Evolutionary conservation across 2,329 filamentous ascomycete species (phyloP).

Genomic region (Dendryphion nanum): DNA sequence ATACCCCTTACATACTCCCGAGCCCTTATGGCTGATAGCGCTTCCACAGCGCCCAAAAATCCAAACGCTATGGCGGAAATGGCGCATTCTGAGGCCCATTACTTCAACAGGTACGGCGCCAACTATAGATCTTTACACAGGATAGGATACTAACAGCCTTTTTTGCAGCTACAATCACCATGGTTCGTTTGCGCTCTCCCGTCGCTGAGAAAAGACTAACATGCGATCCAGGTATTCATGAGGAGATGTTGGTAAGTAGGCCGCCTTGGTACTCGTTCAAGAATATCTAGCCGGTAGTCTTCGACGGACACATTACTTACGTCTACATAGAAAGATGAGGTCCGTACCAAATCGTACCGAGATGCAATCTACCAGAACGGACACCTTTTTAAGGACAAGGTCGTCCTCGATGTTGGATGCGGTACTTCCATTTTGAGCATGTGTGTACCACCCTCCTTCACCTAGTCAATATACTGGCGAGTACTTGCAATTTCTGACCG

Average conservation of each 20-base stretch:
- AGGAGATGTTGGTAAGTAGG: conserved; percentile 89
- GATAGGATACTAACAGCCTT: conserved; percentile 35
- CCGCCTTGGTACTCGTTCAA: no score
- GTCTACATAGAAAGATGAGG: conserved; percentile 96
- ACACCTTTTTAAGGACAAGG: conserved; percentile 87
- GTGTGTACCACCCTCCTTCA: conserved; percentile 54
- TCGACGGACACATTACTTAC: no score
- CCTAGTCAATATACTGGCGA: conserved; percentile 1
- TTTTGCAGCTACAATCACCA: conserved; percentile 87
- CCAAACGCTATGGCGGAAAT: conserved; percentile 59
- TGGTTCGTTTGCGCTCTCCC: conserved; percentile 59
- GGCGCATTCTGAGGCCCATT: conserved; percentile 96
- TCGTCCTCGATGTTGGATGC: conserved; percentile 96
- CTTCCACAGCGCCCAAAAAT: conserved; percentile 19
- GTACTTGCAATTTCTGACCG: background rate
- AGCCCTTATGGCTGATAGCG: conserved; percentile 24
- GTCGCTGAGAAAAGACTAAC: conserved; percentile 38
- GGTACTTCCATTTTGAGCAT: conserved; percentile 98
- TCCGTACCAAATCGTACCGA: conserved; percentile 94
- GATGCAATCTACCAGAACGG: conserved; percentile 97
- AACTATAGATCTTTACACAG: conserved; percentile 1
- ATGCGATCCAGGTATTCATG: conserved; percentile 74
- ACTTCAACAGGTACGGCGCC: conserved; percentile 84
- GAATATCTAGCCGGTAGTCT: no score
- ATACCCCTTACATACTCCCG: no score